A percentile compares a stretch with the other conserved stretches of the same genome.
Conservation (phyloP, 768 basidiomycete species). For the Termitomyces sp. region DNA sequence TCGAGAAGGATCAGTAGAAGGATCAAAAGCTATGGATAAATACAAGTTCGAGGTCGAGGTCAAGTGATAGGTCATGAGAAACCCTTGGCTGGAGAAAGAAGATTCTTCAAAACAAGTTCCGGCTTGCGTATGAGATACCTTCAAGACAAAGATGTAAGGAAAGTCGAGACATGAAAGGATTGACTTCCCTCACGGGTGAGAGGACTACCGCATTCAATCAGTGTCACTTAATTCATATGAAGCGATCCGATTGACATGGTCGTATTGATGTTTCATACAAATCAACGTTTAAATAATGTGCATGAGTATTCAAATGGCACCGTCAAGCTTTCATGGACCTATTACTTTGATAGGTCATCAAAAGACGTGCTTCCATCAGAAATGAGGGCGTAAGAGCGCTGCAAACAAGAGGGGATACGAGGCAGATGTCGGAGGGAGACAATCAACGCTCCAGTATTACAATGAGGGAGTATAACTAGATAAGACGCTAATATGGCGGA, state of each 20-base stretch:
- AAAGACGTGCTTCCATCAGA: too few relatives aligned
- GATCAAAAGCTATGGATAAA: background rate
- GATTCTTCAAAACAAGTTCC: background rate
- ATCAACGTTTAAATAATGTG: background rate
- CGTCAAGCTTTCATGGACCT: background rate
- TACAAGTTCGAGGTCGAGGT: background rate
- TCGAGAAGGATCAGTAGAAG: background rate
- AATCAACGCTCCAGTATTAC: background rate
- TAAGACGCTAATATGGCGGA: too few relatives aligned
- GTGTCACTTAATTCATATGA: background rate
- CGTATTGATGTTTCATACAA: background rate
- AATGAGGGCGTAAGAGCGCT: background rate
- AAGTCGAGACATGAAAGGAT: background rate
- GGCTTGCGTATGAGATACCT: background rate
- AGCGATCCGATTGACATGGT: background rate
- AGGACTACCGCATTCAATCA: background rate
- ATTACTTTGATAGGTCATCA: too few relatives aligned
- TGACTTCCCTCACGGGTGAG: too few relatives aligned
- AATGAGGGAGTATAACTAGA: background rate
- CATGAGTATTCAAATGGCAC: background rate
- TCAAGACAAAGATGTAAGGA: background rate
- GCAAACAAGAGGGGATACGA: background rate
- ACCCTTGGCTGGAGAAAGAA: background rate
- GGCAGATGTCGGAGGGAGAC: background rate
- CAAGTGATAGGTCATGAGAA: background rate